Evolutionary conservation across 768 basidiomycete genomes (phyloP).

Genomic region (Suillus discolor): DNA sequence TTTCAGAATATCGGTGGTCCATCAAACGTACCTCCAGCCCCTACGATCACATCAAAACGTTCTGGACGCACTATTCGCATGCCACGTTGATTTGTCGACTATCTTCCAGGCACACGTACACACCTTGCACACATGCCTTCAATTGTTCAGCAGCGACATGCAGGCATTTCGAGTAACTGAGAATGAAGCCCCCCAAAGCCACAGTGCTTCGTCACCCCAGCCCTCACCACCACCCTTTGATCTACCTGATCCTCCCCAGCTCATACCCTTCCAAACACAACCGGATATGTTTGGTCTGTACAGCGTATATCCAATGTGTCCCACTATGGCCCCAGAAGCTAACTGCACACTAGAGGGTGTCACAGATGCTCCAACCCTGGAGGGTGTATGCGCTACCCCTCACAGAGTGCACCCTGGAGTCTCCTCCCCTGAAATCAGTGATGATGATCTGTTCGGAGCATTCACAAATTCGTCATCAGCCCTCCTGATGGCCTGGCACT

Average conservation of each 20-base stretch:
- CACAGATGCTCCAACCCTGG: conserved; percentile 5
- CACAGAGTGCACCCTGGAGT: background rate
- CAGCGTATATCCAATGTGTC: background rate
- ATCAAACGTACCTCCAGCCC: background rate
- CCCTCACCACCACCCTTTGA: background rate
- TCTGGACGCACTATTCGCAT: conserved; percentile 3
- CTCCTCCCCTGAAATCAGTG: background rate
- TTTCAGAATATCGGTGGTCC: background rate
- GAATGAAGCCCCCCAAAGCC: background rate
- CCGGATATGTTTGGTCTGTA: conserved; percentile 5
- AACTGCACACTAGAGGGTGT: conserved; percentile 3
- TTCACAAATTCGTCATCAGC: conserved; percentile 26
- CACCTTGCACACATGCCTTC: conserved; percentile 10
- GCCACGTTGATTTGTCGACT: conserved; percentile 1
- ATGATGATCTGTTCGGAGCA: conserved; percentile 14
- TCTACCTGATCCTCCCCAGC: background rate
- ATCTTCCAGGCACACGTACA: background rate
- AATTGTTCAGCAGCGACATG: background rate
- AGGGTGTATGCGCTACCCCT: background rate
- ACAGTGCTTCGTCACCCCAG: background rate
- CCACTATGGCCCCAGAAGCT: background rate
- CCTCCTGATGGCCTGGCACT: conserved; percentile 36
- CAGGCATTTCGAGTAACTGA: background rate
- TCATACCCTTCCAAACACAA: conserved; percentile 4
- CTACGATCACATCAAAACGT: background rate